A percentile compares a stretch with the other conserved stretches of the same genome.
Conservation (phyloP, 2,329 filamentous ascomycete species). For the Fusarium nygamai region DNA sequence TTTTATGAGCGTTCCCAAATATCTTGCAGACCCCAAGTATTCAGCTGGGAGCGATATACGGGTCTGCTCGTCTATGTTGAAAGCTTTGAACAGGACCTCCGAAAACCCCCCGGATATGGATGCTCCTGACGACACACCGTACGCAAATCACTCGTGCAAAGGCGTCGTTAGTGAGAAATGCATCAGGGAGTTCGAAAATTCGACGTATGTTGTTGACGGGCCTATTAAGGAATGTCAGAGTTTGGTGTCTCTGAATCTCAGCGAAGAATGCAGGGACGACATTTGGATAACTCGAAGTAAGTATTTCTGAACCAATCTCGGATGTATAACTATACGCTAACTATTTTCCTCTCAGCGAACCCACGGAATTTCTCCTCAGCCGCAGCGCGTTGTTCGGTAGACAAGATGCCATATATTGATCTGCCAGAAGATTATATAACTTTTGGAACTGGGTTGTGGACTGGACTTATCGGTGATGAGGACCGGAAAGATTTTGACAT, state of each 20-base stretch:
- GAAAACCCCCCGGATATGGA: not conserved
- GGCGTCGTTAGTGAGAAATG: not conserved
- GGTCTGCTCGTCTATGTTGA: not conserved
- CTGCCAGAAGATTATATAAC: not conserved
- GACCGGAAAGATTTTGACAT: not conserved
- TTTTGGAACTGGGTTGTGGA: rapidly evolving
- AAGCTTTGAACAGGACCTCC: not conserved
- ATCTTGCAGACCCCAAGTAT: rapidly evolving
- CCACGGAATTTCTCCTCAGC: not conserved
- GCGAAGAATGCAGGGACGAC: not conserved
- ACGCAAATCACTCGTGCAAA: not conserved
- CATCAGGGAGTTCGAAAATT: not conserved
- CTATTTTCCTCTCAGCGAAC: rapidly evolving
- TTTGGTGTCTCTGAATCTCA: rapidly evolving
- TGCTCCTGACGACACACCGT: rapidly evolving
- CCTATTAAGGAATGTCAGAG: not conserved
- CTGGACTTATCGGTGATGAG: not conserved
- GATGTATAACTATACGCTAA: not conserved
- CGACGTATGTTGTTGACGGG: not conserved
- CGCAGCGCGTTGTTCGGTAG: not conserved
- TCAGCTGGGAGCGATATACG: rapidly evolving
- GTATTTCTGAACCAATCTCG: not conserved
- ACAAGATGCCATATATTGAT: not conserved
- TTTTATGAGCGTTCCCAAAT: not conserved
- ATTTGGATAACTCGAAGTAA: not conserved